Percentiles rank a stretch among this genome's conserved stretches.
Conservation (phyloP, 345 rosid genomes). For the Brassica incana region DNA sequence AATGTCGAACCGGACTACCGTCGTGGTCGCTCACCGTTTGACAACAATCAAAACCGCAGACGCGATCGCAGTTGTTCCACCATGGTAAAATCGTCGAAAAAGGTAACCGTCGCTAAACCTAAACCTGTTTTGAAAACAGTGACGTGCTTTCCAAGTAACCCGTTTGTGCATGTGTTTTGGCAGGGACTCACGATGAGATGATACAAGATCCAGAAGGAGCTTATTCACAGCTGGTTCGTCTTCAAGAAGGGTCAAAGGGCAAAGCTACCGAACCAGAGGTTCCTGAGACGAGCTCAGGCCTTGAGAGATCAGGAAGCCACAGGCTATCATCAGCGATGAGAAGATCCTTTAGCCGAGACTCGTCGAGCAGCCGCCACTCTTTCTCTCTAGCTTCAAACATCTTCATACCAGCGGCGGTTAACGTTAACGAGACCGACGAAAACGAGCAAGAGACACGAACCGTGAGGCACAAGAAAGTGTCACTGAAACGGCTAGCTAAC, state of each 20-base stretch:
- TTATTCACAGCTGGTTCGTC: conserved; percentile 69
- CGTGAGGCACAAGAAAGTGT: conserved; percentile 49
- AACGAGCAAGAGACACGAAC: neutral
- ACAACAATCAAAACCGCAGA: conserved; percentile 79
- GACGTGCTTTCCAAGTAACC: neutral
- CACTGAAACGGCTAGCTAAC: conserved; percentile 56
- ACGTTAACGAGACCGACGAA: conserved; percentile 15
- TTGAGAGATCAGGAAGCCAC: conserved; percentile 32
- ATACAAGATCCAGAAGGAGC: conserved; percentile 66
- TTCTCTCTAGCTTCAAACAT: conserved; percentile 26
- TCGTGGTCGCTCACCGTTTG: conserved; percentile 85
- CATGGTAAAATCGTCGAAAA: conserved; percentile 74
- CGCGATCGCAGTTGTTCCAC: conserved; percentile 72
- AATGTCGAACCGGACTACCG: conserved; percentile 70
- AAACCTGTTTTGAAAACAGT: neutral
- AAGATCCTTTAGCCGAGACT: conserved; percentile 37
- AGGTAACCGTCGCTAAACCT: conserved; percentile 47
- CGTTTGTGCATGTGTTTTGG: neutral
- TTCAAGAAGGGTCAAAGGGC: conserved; percentile 64
- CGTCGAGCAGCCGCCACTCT: conserved; percentile 36
- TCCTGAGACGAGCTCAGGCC: conserved; percentile 24
- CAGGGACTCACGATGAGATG: conserved; percentile 67
- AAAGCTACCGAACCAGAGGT: conserved; percentile 35
- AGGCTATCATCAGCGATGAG: conserved; percentile 36
- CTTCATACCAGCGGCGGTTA: conserved; percentile 29